Evolutionary conservation across 176 grass and related monocot species (phyloP), one percentile per base, ranked within the genome.

Genomic region (Panicum miliaceum): DNA sequence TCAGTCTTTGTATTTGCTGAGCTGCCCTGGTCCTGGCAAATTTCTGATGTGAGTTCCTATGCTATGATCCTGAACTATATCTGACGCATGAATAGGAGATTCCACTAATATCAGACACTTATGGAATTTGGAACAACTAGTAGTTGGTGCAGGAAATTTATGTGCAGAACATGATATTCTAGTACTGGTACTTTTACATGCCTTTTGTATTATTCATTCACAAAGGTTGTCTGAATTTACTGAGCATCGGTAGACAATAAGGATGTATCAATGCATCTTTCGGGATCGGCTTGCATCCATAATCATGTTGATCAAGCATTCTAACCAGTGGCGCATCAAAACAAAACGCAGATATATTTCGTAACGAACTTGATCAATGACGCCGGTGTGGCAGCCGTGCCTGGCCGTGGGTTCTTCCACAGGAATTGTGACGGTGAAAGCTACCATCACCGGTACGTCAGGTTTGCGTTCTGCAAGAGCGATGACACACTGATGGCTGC

Each of bases 401-500:
- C 95, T 62, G 95, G 95, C 3, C 4, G 92, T 82, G 92, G 92
- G 58, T 98, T 98, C 82, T 98, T 97, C 82, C 95, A 97, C 76
- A n/a, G 25, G 67, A 74, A 51, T 18, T 53, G 10, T 8, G 54
- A 87, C 32, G 23, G n/a, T 52, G 82, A 84, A 59, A 90, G 46
- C 46, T 92, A 87, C 35, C 51, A 66, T 35, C 86, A 82, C 7
- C 79, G 83, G 45, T 94, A 93, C 69, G 84, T 98, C 35, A 92
- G 92, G 71, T 95, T 98, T 69, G 92, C 95, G 0, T 98, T 98
- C 59, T 98, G 95, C 84, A 98, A 98, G 82, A 89, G 92, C 12
- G 68, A 82, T 6, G 87, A 75, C 60, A 94, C 95, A 62, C 87
- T 98, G 8, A 81, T 84, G 72, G 86, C 92, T 20, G 95, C 95